Percentiles rank a stretch among this genome's conserved stretches.
Evolutionary conservation across 768 basidiomycete genomes (phyloP).

Genomic region (Pisolithus albus): DNA sequence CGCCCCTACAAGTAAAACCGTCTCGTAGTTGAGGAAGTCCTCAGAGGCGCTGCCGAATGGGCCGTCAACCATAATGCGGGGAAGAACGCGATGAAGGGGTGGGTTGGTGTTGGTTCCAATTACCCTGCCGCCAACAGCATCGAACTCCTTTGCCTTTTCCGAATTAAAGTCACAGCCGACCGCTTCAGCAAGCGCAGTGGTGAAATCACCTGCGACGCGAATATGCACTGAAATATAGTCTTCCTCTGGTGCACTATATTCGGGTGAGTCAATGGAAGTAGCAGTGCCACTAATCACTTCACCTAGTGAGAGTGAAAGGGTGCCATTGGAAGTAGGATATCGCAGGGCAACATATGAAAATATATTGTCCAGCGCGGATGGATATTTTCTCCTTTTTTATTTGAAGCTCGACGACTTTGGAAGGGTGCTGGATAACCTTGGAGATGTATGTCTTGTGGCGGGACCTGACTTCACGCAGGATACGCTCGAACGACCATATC

Average conservation of each 20-base stretch:
- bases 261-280: background rate
- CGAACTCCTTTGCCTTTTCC: constrained; percentile 41
- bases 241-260: constrained; percentile 78
- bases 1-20: constrained; percentile 82
- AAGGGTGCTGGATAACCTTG: constrained; percentile 94
- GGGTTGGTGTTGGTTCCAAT: constrained; percentile 51
- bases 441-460: constrained; percentile 89
- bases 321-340: constrained; percentile 97
- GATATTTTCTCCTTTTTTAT: constrained; percentile 94
- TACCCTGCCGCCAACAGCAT: constrained; percentile 48
- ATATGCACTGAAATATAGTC: constrained; percentile 94
- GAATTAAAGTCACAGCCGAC: constrained; percentile 78
- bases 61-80: constrained; percentile 93
- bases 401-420: constrained; percentile 89
- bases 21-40: constrained; percentile 87
- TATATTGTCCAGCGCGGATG: constrained; percentile 84
- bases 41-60: constrained; percentile 92
- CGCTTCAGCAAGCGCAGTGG: constrained; percentile 67
- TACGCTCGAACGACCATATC: constrained; percentile 82
- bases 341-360: constrained; percentile 87
- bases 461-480: constrained; percentile 87
- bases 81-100: constrained; percentile 66
- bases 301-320: constrained; percentile 91
- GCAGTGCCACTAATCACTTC: constrained; percentile 1
- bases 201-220: constrained; percentile 89